Conservation (phyloP, 768 basidiomycete species). For the Tricholoma saponaceum region DNA sequence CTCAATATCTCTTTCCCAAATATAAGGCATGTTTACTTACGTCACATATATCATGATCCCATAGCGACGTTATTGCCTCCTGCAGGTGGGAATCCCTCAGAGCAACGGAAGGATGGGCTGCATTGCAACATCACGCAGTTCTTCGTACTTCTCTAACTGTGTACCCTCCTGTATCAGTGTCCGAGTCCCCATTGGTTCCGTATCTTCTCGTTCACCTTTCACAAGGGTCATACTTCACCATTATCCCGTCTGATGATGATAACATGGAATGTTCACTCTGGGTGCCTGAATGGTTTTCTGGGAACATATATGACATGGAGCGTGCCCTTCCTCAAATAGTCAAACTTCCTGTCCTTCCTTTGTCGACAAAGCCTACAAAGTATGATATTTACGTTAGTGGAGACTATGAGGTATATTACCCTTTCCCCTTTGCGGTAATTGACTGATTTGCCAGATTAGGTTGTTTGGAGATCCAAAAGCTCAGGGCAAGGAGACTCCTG, state of each 20-base stretch:
- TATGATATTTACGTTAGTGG: slow-evolving; percentile 77
- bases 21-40: slow-evolving; percentile 49
- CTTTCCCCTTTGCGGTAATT: neutral
- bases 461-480: slow-evolving; percentile 74
- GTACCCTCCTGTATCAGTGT: slow-evolving; percentile 34
- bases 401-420: slow-evolving; percentile 69
- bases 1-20: slow-evolving; percentile 62
- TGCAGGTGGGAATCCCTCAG: slow-evolving; percentile 70
- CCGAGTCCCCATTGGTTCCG: slow-evolving; percentile 25
- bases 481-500: slow-evolving; percentile 39
- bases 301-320: slow-evolving; percentile 79
- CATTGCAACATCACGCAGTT: slow-evolving; percentile 74
- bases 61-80: neutral
- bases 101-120: slow-evolving; percentile 82
- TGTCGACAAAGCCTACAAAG: slow-evolving; percentile 34
- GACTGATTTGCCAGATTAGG: slow-evolving; percentile 50
- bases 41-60: neutral
- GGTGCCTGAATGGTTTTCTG: slow-evolving; percentile 65
- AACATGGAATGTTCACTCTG: slow-evolving; percentile 11
- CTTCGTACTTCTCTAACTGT: slow-evolving; percentile 63
- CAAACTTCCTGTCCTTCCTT: slow-evolving; percentile 45
- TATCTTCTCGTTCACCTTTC: slow-evolving; percentile 55
- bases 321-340: slow-evolving; percentile 45
- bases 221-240: slow-evolving; percentile 74
- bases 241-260: slow-evolving; percentile 42